These are phyloP conservation scores for Thraustochytrium sp. DNA, from an alignment of 352 stramenopile species.

Conservation along the genomic window DNA sequence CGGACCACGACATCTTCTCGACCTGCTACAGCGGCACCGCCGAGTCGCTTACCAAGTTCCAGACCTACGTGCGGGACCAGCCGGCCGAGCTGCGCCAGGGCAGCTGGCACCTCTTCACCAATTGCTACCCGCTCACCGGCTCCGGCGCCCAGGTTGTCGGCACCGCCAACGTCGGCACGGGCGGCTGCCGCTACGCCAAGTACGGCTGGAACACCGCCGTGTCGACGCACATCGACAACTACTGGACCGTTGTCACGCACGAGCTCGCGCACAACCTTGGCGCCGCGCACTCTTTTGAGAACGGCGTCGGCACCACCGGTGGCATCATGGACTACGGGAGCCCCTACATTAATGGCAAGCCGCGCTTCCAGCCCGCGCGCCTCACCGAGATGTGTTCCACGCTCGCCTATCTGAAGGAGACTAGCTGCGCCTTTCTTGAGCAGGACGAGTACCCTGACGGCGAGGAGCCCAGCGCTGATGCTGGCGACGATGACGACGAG, in stretches of 20 bases:
- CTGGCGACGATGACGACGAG: no score
- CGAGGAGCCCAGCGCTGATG: no score
- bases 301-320: not conserved
- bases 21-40: not conserved
- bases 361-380: not conserved
- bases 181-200: not conserved
- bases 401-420: not conserved
- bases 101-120: constrained; percentile 27
- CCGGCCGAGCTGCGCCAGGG: not conserved
- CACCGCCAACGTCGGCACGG: not conserved
- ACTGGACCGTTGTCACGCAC: not conserved
- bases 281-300: not conserved
- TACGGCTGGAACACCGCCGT: constrained; percentile 13
- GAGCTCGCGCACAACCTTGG: constrained; percentile 2
- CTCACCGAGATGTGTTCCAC: not conserved
- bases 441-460: not conserved
- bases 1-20: not conserved
- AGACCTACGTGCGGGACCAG: not conserved
- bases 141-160: not conserved
- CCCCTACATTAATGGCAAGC: not conserved
- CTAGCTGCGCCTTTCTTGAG: not conserved
- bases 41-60: not conserved
- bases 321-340: constrained; percentile 32
- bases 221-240: not conserved
- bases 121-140: not conserved